phyloP scores from a whole-genome alignment of 2,329 filamentous ascomycete species.

The Apiospora pterosperma region DNA sequence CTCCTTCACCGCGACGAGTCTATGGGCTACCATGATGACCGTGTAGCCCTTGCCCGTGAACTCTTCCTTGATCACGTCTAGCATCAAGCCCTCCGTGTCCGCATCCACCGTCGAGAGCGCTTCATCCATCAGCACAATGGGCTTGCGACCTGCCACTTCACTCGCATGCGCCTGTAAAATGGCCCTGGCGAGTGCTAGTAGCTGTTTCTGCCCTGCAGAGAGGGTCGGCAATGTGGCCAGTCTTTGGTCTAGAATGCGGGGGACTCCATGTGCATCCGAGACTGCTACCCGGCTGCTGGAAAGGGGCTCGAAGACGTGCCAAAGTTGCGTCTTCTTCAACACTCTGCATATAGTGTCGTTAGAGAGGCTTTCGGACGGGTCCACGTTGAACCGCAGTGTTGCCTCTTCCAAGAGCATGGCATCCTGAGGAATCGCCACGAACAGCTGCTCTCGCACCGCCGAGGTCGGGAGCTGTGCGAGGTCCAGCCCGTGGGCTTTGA shows the following conservation, averaged over 20 bases:
- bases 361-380: slow-evolving; percentile 15
- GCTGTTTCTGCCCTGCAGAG: slow-evolving; percentile 30
- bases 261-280: too few species aligned
- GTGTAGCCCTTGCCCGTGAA: slow-evolving; percentile 23
- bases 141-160: slow-evolving; percentile 13
- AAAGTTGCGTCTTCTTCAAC: slow-evolving; percentile 14
- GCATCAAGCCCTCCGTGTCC: slow-evolving; percentile 27
- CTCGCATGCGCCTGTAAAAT: slow-evolving; percentile 19
- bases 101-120: slow-evolving; percentile 29
- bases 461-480: slow-evolving; percentile 18
- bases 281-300: not conserved
- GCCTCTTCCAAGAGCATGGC: slow-evolving; percentile 20
- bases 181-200: slow-evolving; percentile 29
- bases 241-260: slow-evolving; percentile 19
- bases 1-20: slow-evolving; percentile 21
- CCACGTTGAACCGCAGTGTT: slow-evolving; percentile 27
- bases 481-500: slow-evolving; percentile 26
- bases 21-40: slow-evolving; percentile 32
- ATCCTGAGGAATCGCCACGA: slow-evolving; percentile 30
- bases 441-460: slow-evolving; percentile 21
- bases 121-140: slow-evolving; percentile 31
- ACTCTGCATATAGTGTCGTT: slow-evolving; percentile 15
- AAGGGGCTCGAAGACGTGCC: slow-evolving; percentile 12
- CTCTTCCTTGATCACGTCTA: slow-evolving; percentile 28
- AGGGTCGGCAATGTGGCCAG: slow-evolving; percentile 23